Conservation (phyloP, 2,329 filamentous ascomycete species). For the Pseudogymnoascus sp. region DNA sequence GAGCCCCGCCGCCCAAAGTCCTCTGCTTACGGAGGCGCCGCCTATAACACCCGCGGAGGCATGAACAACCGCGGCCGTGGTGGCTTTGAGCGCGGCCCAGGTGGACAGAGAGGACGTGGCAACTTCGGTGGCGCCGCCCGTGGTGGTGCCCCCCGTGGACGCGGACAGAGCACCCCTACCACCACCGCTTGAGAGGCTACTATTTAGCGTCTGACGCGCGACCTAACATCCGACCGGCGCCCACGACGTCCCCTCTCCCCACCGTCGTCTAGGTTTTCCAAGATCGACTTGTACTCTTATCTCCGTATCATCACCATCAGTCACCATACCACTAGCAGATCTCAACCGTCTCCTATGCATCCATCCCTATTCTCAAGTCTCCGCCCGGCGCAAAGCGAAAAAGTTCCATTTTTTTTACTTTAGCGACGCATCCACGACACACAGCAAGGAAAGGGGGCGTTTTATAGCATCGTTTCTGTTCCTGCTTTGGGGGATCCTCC, state of each 20-base stretch:
- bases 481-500: neutral
- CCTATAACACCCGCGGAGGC: slow-evolving; percentile 57
- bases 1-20: slow-evolving; percentile 82
- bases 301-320: neutral
- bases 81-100: slow-evolving; percentile 55
- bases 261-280: neutral
- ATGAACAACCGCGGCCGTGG: slow-evolving; percentile 58
- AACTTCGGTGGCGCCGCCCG: slow-evolving; percentile 53
- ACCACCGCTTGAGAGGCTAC: neutral
- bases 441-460: slow-evolving; percentile 2
- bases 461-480: slow-evolving; percentile 10
- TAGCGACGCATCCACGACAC: slow-evolving; percentile 3
- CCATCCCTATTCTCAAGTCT: neutral
- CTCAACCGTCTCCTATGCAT: neutral
- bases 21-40: slow-evolving; percentile 63
- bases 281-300: slow-evolving; percentile 5
- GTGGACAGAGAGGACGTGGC: slow-evolving; percentile 23
- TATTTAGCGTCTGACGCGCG: neutral
- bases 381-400: slow-evolving; percentile 7
- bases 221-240: neutral
- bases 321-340: neutral
- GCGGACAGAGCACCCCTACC: slow-evolving; percentile 4
- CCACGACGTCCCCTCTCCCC: neutral
- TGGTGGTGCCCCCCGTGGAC: slow-evolving; percentile 54
- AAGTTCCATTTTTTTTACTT: slow-evolving; percentile 5